Percentiles rank a stretch among this genome's conserved stretches.
phyloP scores from a whole-genome alignment of 768 basidiomycete species.

The Hypsizygus marmoreus region DNA sequence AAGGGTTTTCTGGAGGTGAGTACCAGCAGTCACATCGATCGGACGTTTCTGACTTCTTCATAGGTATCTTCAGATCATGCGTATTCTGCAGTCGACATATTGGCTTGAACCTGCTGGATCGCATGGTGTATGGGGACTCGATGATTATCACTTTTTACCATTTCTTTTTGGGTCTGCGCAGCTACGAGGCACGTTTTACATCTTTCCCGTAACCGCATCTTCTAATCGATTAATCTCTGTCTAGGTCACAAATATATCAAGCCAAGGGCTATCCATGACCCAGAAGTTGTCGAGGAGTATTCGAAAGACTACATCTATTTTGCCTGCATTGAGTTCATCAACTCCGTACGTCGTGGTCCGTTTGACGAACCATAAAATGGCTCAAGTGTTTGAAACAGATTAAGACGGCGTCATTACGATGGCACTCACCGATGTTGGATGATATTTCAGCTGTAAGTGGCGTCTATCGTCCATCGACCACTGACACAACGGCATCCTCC shows the following conservation, averaged over 20 bases:
- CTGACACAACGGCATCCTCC: background rate
- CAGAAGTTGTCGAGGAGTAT: constrained; percentile 90
- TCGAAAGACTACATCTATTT: constrained; percentile 95
- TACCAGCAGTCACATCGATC: background rate
- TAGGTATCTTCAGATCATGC: constrained; percentile 82
- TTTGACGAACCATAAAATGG: background rate
- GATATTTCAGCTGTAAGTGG: constrained; percentile 82
- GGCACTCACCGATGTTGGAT: constrained; percentile 99
- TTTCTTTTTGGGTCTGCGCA: constrained; percentile 89
- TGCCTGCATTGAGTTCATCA: constrained; percentile 93
- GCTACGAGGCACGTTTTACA: constrained; percentile 47
- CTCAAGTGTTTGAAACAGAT: constrained; percentile 50
- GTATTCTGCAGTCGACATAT: constrained; percentile 87
- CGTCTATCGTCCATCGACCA: background rate
- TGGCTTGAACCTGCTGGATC: constrained; percentile 99
- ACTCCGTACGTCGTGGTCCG: constrained; percentile 62
- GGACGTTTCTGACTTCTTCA: constrained; percentile 36
- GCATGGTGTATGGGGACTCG: constrained; percentile 96
- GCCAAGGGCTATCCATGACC: constrained; percentile 91
- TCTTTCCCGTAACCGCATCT: background rate
- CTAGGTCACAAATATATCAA: constrained; percentile 85
- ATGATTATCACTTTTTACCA: constrained; percentile 95
- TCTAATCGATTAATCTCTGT: background rate
- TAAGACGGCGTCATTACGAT: constrained; percentile 91
- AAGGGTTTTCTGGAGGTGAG: constrained; percentile 86